Conservation (phyloP, 2,329 filamentous ascomycete species). For the Colletotrichum australisinense region DNA sequence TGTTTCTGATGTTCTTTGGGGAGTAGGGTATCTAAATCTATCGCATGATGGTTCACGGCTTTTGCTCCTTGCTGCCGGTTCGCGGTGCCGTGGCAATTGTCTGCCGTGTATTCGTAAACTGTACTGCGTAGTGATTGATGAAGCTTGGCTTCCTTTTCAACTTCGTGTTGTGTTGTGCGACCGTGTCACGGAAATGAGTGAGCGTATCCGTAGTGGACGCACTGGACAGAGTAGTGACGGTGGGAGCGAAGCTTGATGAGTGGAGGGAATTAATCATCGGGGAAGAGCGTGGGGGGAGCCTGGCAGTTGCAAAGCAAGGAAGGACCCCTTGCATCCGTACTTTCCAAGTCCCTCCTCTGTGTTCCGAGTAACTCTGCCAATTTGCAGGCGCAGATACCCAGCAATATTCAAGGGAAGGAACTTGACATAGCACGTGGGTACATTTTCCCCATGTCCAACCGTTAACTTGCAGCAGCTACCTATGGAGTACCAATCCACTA, state of each 20-base stretch:
- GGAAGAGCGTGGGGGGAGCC: slow-evolving; percentile 31
- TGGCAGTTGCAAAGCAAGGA: slow-evolving; percentile 21
- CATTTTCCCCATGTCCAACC: not conserved
- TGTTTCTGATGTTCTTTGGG: not conserved
- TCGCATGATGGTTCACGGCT: not conserved
- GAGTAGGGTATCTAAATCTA: not conserved
- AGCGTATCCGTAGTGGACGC: not conserved
- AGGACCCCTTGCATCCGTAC: not conserved
- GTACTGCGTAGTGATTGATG: no score
- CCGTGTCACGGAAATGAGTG: slow-evolving; percentile 27
- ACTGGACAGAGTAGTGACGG: no score
- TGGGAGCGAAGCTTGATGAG: slow-evolving; percentile 29
- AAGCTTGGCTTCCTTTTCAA: no score
- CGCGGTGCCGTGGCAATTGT: not conserved
- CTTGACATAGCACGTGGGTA: not conserved
- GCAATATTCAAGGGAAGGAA: not conserved
- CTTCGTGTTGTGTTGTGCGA: not conserved
- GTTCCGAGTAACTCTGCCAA: not conserved
- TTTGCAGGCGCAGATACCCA: not conserved
- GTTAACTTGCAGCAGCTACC: not conserved
- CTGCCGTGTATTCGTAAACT: not conserved
- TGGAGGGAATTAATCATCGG: slow-evolving; percentile 16
- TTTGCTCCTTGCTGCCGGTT: not conserved
- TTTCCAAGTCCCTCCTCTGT: not conserved
- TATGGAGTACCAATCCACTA: not conserved